These are phyloP conservation scores for Thielaviopsis musarum DNA, from an alignment of 2,329 filamentous ascomycete genomes.

Conservation along the genomic window DNA sequence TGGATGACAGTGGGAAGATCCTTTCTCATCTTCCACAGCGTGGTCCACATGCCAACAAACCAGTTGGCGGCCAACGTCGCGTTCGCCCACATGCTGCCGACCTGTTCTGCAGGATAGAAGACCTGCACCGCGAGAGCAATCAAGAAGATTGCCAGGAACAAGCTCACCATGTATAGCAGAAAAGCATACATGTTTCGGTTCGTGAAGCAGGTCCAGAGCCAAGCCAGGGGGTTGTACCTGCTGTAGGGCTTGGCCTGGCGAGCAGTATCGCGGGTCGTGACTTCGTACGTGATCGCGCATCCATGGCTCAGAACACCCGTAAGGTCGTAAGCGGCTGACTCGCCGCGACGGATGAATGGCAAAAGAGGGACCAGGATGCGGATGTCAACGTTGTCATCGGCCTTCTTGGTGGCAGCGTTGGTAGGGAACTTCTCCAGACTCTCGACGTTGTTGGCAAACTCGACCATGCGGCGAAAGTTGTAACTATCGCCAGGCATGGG, in stretches of 20 bases:
- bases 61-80: neutral
- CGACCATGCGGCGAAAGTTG: constrained; percentile 2
- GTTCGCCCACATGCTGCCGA: neutral
- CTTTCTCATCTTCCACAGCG: neutral
- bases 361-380: constrained; percentile 3
- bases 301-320: neutral
- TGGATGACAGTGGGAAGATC: neutral
- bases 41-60: neutral
- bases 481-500: constrained; percentile 5
- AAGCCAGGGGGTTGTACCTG: neutral
- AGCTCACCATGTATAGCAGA: neutral
- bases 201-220: neutral
- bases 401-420: neutral
- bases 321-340: neutral
- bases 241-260: neutral
- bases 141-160: neutral
- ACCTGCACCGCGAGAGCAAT: neutral
- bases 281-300: constrained; percentile 8
- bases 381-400: neutral
- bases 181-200: neutral
- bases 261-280: neutral
- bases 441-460: neutral
- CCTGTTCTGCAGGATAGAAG: neutral
- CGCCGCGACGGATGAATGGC: constrained; percentile 1
- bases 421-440: neutral